These are phyloP conservation scores for Nitzschia putrida DNA, from an alignment of 108 stramenopile genomes.

Conservation along the genomic window DNA sequence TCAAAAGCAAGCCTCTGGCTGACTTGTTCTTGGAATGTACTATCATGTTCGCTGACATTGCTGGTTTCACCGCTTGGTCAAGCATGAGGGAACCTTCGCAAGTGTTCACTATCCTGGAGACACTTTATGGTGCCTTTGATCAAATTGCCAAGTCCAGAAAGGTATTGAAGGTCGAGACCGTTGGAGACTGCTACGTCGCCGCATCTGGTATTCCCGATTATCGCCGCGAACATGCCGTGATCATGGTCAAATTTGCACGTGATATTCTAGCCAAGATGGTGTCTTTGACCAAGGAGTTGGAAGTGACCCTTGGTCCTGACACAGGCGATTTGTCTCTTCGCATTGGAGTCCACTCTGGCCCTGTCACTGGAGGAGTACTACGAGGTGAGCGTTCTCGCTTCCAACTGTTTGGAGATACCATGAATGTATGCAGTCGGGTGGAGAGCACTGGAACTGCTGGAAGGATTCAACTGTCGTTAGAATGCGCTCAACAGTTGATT, in stretches of 20 bases:
- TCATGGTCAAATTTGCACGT: constrained; percentile 21
- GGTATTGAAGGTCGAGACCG: constrained; percentile 12
- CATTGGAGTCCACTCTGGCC: constrained; percentile 27
- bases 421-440: constrained; percentile 43
- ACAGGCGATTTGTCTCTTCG: constrained; percentile 24
- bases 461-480: constrained; percentile 40
- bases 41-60: constrained; percentile 6
- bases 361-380: constrained; percentile 58
- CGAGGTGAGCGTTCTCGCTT: constrained; percentile 57
- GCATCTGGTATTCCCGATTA: background rate
- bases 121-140: constrained; percentile 10
- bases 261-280: background rate
- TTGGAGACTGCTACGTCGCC: constrained; percentile 49
- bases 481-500: constrained; percentile 36
- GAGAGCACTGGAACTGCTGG: constrained; percentile 42
- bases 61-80: constrained; percentile 11
- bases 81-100: background rate
- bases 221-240: constrained; percentile 26
- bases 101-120: constrained; percentile 23
- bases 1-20: background rate
- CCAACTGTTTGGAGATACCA: constrained; percentile 62
- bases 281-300: constrained; percentile 9
- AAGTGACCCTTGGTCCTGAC: constrained; percentile 17
- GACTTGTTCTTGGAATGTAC: background rate
- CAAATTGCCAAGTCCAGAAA: background rate